These are phyloP conservation scores for Endoconidiophora polonica DNA, from an alignment of 2,329 filamentous ascomycete species.

Conservation along the genomic window DNA sequence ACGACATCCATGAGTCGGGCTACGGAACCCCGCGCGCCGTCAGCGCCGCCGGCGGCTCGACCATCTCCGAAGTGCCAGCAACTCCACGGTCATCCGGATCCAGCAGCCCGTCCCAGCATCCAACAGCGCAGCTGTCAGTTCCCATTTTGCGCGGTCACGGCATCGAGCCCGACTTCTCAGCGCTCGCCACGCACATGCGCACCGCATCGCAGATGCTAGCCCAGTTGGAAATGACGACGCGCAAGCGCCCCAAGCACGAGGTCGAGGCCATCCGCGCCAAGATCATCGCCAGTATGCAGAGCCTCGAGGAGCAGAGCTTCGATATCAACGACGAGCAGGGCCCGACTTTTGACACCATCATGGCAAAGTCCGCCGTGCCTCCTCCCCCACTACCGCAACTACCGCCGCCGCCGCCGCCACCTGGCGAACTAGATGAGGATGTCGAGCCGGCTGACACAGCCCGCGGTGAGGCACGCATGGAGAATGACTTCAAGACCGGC, in stretches of 20 bases:
- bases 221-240: conserved; percentile 63
- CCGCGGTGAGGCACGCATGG: conserved; percentile 68
- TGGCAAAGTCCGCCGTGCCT: conserved; percentile 49
- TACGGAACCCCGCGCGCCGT: conserved; percentile 1
- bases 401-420: conserved; percentile 6
- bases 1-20: conserved; percentile 22
- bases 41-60: conserved; percentile 42
- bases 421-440: conserved; percentile 7
- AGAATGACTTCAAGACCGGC: conserved; percentile 76
- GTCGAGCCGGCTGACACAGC: conserved; percentile 26
- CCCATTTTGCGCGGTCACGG: conserved; percentile 23
- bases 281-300: conserved; percentile 85
- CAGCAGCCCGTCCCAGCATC: conserved; percentile 46
- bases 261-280: conserved; percentile 71
- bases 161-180: conserved; percentile 67
- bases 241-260: conserved; percentile 63
- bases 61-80: conserved; percentile 34
- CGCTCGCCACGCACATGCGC: conserved; percentile 72
- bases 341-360: conserved; percentile 68
- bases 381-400: conserved; percentile 20
- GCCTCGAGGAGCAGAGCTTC: conserved; percentile 70
- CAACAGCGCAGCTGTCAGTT: conserved; percentile 27
- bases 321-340: conserved; percentile 54
- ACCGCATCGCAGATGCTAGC: conserved; percentile 77
- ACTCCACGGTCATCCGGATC: conserved; percentile 59